Evolutionary conservation across 2,329 filamentous ascomycete genomes (phyloP).

Genomic region (Apiospora hydei): DNA sequence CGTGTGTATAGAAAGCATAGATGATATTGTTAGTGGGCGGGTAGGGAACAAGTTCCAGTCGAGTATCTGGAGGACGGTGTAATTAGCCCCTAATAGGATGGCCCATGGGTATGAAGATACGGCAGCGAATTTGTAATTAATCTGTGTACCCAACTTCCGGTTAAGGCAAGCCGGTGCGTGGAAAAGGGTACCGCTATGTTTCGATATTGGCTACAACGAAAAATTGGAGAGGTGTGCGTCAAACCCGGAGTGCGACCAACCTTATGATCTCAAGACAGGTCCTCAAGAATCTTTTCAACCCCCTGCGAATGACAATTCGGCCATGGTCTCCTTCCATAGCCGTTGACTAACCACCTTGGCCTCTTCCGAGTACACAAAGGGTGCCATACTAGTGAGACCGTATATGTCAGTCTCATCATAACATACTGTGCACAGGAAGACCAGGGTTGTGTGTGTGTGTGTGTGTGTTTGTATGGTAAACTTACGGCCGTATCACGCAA

Average conservation of each 20-base stretch:
- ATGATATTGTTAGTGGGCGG: too few relatives aligned
- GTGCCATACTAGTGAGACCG: conserved; percentile 31
- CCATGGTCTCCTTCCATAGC: conserved; percentile 38
- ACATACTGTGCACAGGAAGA: neutral
- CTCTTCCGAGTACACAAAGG: conserved; percentile 32
- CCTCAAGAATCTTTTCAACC: neutral
- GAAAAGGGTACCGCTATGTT: neutral
- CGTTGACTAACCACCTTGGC: conserved; percentile 29
- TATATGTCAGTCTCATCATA: neutral
- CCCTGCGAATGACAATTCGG: conserved; percentile 36
- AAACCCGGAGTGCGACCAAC: neutral
- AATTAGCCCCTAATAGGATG: too few relatives aligned
- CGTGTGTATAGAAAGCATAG: neutral
- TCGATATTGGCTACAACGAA: neutral
- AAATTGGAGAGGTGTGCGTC: neutral
- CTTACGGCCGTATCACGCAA: conserved; percentile 31
- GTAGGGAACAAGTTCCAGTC: too few relatives aligned
- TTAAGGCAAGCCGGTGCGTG: too few relatives aligned
- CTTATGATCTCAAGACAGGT: neutral
- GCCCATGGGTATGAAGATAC: too few relatives aligned
- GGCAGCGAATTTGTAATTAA: too few relatives aligned
- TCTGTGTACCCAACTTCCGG: too few relatives aligned
- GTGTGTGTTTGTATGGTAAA: neutral
- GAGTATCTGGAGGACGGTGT: too few relatives aligned
- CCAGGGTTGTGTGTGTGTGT: neutral